Conservation (phyloP, 2,329 filamentous ascomycete species). For the Fusarium torreyae region DNA sequence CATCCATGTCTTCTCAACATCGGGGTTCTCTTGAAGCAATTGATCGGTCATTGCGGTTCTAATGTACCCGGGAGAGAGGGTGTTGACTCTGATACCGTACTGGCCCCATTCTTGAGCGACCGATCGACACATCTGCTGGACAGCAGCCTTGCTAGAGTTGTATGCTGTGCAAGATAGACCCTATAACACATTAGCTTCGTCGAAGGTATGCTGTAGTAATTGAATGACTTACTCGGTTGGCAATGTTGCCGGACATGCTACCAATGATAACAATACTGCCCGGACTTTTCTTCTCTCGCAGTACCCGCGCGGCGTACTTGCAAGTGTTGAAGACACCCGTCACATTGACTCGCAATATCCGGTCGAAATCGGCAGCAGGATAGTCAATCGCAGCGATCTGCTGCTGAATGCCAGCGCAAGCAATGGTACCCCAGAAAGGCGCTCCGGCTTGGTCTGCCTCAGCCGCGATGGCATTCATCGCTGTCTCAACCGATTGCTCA, state of each 20-base stretch:
- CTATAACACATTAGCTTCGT: slow-evolving; percentile 52
- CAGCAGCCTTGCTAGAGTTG: slow-evolving; percentile 74
- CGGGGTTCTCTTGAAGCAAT: slow-evolving; percentile 61
- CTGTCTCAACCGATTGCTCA: slow-evolving; percentile 56
- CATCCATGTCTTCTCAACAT: slow-evolving; percentile 69
- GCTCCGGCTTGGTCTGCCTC: slow-evolving; percentile 52
- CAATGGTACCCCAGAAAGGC: slow-evolving; percentile 58
- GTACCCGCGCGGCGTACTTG: slow-evolving; percentile 75
- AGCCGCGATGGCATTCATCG: slow-evolving; percentile 56
- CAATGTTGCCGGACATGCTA: slow-evolving; percentile 65
- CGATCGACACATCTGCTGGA: slow-evolving; percentile 72
- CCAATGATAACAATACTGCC: slow-evolving; percentile 67
- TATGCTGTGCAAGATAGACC: slow-evolving; percentile 75
- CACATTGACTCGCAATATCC: slow-evolving; percentile 79
- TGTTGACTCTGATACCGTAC: slow-evolving; percentile 76
- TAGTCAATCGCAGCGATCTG: slow-evolving; percentile 64
- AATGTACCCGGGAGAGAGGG: slow-evolving; percentile 73
- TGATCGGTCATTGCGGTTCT: slow-evolving; percentile 64
- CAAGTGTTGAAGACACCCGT: slow-evolving; percentile 80
- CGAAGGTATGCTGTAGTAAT: background rate
- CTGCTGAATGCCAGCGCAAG: slow-evolving; percentile 66
- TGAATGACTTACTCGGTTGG: slow-evolving; percentile 61
- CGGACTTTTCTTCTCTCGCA: slow-evolving; percentile 58
- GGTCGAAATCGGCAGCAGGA: slow-evolving; percentile 71
- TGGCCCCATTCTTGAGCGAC: slow-evolving; percentile 74